Evolutionary conservation across 2,329 filamentous ascomycete genomes (phyloP), one percentile per base, ranked within the genome.

Genomic region (Exophiala mesophila): DNA sequence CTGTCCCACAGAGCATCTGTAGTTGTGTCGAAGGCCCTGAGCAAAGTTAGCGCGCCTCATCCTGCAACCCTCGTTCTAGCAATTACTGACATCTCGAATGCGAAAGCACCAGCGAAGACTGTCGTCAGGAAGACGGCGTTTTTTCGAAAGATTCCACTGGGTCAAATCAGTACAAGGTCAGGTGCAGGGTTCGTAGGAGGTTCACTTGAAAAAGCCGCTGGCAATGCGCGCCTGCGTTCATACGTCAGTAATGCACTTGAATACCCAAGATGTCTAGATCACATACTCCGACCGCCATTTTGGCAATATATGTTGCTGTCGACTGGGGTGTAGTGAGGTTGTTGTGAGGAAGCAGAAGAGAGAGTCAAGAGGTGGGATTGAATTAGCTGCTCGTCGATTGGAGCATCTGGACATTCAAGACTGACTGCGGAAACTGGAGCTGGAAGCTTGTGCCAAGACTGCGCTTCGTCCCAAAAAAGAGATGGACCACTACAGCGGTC

Each of bases 81-180:
- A 9, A 9, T 12, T 8, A 24, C 86, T 63, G 80, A 98, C 92
- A 98, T 77, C 74, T 97, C 88, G 64, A 94, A 88, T 53, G 77
- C 86, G 64, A 98, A 98, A 56, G 89, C 90, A 55, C 80, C 77
- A 57, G 73, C 78, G 66, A 98, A 98, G 63, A 98, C 85, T 54
- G 81, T 77, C 56, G 80, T 83, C 60, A 98, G 75, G 80, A 95
- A 95, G 65, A 84, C 75, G 59, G 77, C 83, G 76, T 98, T 98
- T 65, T 78, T 82, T 68, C 84, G 82, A 76, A 97, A 83, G 57
- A 97, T 61, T 62, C 80, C 69, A 74, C 92, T 97, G 69, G 62
- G 49, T 52, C 54, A 15, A 54, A 48, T 47, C 24, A 43, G 41
- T 49, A 36, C 13, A 17, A n/a, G 19, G 19, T 4, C 18, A 19